Evolutionary conservation across 805 yeast genomes (phyloP).

Genomic region (Hanseniaspora taiwanica): DNA sequence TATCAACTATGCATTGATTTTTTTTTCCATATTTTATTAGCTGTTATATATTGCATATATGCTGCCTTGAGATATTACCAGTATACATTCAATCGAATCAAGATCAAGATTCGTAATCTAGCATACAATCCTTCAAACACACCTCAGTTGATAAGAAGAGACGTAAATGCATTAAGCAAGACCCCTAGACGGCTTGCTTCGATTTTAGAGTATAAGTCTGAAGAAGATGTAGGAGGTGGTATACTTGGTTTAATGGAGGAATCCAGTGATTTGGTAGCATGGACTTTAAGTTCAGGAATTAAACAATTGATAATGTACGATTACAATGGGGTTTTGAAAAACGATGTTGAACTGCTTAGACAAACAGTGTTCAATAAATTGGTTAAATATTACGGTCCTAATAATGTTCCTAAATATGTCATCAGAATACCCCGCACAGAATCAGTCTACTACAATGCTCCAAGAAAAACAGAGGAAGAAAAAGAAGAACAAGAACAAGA

Average conservation of each 20-base stretch:
- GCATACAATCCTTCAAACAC: conserved; percentile 61
- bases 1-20: conserved; percentile 7
- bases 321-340: conserved; percentile 53
- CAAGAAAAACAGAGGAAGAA: background rate
- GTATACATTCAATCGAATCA: conserved; percentile 36
- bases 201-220: conserved; percentile 58
- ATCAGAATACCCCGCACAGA: conserved; percentile 60
- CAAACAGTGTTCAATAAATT: conserved; percentile 45
- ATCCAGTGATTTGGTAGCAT: conserved; percentile 63
- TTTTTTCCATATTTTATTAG: conserved; percentile 35
- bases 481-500: no score
- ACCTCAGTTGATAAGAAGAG: conserved; percentile 78
- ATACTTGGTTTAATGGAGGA: conserved; percentile 67
- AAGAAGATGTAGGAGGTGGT: conserved; percentile 83
- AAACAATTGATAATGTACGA: conserved; percentile 65
- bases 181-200: conserved; percentile 68
- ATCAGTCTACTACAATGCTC: conserved; percentile 24
- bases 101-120: conserved; percentile 44
- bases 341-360: conserved; percentile 41
- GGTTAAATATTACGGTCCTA: conserved; percentile 60
- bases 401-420: conserved; percentile 46
- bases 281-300: conserved; percentile 88
- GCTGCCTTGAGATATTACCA: conserved; percentile 42
- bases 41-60: conserved; percentile 40
- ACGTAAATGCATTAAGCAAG: conserved; percentile 58